phyloP scores from a whole-genome alignment of 345 rosid genomes.

The Schrenkiella parvula region DNA sequence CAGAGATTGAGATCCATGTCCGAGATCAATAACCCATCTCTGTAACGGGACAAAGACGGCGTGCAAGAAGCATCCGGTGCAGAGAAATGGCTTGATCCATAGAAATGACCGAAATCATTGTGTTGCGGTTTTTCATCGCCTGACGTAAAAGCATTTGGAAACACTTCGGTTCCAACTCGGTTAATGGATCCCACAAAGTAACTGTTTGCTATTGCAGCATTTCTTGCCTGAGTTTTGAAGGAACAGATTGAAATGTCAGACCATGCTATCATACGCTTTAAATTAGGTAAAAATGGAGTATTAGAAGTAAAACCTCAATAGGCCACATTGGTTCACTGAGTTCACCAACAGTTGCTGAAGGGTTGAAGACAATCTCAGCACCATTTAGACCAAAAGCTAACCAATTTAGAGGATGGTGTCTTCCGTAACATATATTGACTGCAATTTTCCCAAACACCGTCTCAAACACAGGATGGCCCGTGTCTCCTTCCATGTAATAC shows the following conservation, averaged over 20 bases:
- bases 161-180: constrained; percentile 90
- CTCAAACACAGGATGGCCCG: constrained; percentile 95
- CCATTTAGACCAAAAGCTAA: constrained; percentile 94
- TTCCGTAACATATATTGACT: constrained; percentile 86
- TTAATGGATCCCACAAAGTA: constrained; percentile 96
- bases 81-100: constrained; percentile 89
- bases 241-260: not conserved
- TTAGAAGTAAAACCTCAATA: constrained; percentile 56
- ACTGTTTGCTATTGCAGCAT: constrained; percentile 93
- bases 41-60: constrained; percentile 70
- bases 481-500: constrained; percentile 96
- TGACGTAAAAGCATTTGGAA: constrained; percentile 89
- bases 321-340: constrained; percentile 99
- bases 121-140: constrained; percentile 92
- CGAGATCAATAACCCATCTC: constrained; percentile 73
- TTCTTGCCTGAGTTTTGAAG: constrained; percentile 56
- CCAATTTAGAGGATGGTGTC: constrained; percentile 98
- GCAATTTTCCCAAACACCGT: constrained; percentile 85
- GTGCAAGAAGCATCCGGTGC: constrained; percentile 96
- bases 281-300: not conserved
- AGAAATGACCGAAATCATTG: constrained; percentile 83
- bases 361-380: constrained; percentile 97
- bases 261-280: not conserved
- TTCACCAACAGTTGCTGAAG: constrained; percentile 97
- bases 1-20: constrained; percentile 96